Base-by-base conservation (phyloP, 2,329 filamentous ascomycete genomes). In the Periconia digitata region DNA sequence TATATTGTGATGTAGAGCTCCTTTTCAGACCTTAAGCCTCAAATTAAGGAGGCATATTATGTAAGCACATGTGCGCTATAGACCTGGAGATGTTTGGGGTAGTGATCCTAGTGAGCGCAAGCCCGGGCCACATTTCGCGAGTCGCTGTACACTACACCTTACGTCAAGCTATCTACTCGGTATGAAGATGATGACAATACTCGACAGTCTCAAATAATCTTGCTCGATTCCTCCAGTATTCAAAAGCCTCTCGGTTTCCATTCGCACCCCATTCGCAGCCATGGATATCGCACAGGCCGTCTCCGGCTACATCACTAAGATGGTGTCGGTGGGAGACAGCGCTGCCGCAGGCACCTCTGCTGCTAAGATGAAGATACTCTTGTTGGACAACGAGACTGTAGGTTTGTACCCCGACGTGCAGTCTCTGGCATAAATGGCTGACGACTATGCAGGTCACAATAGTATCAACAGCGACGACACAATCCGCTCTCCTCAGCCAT, bases 231-330 rank as follows among this genome's bases (percentile, higher is more conserved):
- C 20, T 37, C 21, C 16, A 24, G 23, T 15, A 4, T 15, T 17
- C 8, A 24, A 23, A 16, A 8, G n/a, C n/a, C n/a, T n/a, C n/a
- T n/a, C n/a, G n/a, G n/a, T n/a, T n/a, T n/a, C n/a, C n/a, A n/a
- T n/a, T n/a, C n/a, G n/a, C n/a, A n/a, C 24, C 6, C 10, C 18
- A 20, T 7, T 3, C n/a, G 17, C 32, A 50, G 52, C 37, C 62
- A 99, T 99, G 94, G 94, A 99, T 70, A 85, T 97, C 65, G 89
- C 95, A 54, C 88, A 95, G 71, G 90, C 92, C 59, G 86, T 96
- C 68, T 87, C 92, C 63, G 89, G 90, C 75, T 99, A 99, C 79
- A 87, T 99, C 79, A 87, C 87, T 72, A 96, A 92, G 82, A 96
- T 99, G 85, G 86, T 97, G 72, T 87, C 90, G 58, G 84, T 84